phyloP scores from a whole-genome alignment of 2,329 filamentous ascomycete species.

The Diaporthe sp. region DNA sequence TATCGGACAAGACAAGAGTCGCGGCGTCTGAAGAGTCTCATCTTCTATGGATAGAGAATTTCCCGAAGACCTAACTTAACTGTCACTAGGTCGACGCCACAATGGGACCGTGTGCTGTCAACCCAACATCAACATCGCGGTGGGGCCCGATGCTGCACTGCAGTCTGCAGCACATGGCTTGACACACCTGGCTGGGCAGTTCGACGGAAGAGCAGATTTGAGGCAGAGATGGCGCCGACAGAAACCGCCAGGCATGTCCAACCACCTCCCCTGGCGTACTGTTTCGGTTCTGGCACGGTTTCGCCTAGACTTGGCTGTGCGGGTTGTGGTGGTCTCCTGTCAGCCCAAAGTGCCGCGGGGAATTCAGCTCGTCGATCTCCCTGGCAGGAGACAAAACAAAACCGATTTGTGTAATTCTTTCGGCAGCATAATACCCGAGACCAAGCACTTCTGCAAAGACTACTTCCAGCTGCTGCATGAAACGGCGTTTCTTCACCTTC shows the following conservation, averaged over 20 bases:
- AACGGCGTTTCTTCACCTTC: conserved; percentile 10
- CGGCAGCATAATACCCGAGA: conserved; percentile 21
- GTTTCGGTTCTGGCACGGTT: conserved; percentile 11
- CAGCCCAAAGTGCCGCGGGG: conserved; percentile 21
- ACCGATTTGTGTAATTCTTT: conserved; percentile 13
- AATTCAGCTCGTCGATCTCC: conserved; percentile 18
- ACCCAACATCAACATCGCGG: conserved; percentile 7
- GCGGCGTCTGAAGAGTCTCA: conserved; percentile 3
- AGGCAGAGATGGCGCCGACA: background rate
- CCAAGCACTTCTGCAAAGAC: background rate
- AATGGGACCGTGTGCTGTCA: conserved; percentile 2
- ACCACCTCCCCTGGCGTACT: background rate
- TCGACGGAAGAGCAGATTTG: background rate
- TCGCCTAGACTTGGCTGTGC: conserved; percentile 20
- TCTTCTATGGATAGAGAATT: conserved; percentile 7
- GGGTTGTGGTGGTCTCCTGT: conserved; percentile 11
- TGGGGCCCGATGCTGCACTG: conserved; percentile 3
- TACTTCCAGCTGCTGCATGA: background rate
- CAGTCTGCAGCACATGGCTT: conserved; percentile 8
- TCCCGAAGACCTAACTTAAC: conserved; percentile 5
- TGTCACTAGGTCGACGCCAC: background rate
- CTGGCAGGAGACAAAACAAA: conserved; percentile 12
- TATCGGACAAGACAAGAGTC: conserved; percentile 14
- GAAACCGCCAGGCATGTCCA: background rate
- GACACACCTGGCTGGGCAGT: background rate